Evolutionary conservation across 768 basidiomycete species (phyloP).

Genomic region (Tulasnella calospora): DNA sequence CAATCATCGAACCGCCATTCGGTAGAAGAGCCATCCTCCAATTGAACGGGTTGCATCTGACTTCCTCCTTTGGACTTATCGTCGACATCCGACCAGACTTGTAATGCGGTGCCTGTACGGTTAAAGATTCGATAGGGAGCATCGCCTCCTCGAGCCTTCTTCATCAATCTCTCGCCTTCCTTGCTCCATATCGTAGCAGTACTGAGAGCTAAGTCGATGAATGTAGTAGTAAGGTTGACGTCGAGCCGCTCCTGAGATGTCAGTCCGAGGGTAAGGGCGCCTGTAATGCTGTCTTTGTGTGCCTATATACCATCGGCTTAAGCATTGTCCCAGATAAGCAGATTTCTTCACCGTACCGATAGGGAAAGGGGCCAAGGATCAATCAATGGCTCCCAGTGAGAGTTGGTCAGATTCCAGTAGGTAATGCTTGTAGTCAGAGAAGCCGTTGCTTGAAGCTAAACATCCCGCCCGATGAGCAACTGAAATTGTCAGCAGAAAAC

Average conservation of each 20-base stretch:
- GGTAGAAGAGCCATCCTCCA: slow-evolving; percentile 67
- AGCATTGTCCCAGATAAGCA: slow-evolving; percentile 3
- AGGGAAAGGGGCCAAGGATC: slow-evolving; percentile 92
- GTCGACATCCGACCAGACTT: slow-evolving; percentile 80
- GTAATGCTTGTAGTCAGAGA: slow-evolving; percentile 77
- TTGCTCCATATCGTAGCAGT: slow-evolving; percentile 67
- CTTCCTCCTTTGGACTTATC: slow-evolving; percentile 48
- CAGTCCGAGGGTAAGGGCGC: slow-evolving; percentile 55
- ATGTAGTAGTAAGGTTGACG: slow-evolving; percentile 84
- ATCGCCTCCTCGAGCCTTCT: slow-evolving; percentile 77
- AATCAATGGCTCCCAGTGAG: slow-evolving; percentile 96
- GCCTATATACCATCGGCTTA: slow-evolving; percentile 41
- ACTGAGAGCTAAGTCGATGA: slow-evolving; percentile 77
- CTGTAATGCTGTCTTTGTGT: slow-evolving; percentile 47
- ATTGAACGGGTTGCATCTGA: slow-evolving; percentile 45
- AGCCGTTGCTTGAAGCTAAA: slow-evolving; percentile 75
- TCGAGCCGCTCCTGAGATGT: slow-evolving; percentile 80
- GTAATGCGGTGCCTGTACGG: slow-evolving; percentile 78
- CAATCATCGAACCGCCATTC: slow-evolving; percentile 99
- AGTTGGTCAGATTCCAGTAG: slow-evolving; percentile 96
- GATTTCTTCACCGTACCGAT: slow-evolving; percentile 45
- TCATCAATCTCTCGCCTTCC: slow-evolving; percentile 64
- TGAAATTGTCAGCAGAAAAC: not conserved
- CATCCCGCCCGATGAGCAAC: slow-evolving; percentile 11
- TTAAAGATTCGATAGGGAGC: slow-evolving; percentile 93